phyloP scores from a whole-genome alignment of 2,329 filamentous ascomycete species.

The Cercospora sp. region DNA sequence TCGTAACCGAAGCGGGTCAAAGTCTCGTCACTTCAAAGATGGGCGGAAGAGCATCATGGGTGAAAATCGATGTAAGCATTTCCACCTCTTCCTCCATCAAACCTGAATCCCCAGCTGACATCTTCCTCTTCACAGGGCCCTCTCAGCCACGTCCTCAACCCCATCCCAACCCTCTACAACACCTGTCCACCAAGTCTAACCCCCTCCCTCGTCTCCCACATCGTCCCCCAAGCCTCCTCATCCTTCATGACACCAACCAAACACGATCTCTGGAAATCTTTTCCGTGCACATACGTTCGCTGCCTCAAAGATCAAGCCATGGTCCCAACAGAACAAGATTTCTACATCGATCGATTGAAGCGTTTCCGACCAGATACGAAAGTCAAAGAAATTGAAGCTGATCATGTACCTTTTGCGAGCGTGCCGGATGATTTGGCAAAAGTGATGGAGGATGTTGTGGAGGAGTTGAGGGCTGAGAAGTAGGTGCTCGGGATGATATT shows the following conservation, averaged over 20 bases:
- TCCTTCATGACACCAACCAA: conserved; percentile 17
- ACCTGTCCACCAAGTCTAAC: background rate
- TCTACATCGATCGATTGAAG: conserved; percentile 16
- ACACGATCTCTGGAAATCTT: conserved; percentile 18
- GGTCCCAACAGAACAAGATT: conserved; percentile 20
- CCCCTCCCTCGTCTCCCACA: conserved; percentile 5
- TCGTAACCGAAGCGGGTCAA: conserved; percentile 24
- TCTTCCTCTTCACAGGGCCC: conserved; percentile 5
- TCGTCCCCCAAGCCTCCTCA: conserved; percentile 18
- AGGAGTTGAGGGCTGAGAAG: conserved; percentile 6
- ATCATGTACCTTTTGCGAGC: conserved; percentile 23
- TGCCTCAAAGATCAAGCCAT: conserved; percentile 23
- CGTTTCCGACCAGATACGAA: background rate
- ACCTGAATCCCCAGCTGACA: too few species aligned
- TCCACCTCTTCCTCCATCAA: background rate
- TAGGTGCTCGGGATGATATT: background rate
- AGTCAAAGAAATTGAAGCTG: conserved; percentile 17
- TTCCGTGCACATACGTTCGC: conserved; percentile 18
- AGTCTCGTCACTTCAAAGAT: conserved; percentile 20
- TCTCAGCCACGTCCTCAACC: conserved; percentile 15
- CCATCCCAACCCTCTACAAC: conserved; percentile 21
- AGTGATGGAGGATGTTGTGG: conserved; percentile 14
- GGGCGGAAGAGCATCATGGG: conserved; percentile 23
- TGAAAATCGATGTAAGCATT: conserved; percentile 9
- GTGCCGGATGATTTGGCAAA: conserved; percentile 12